Evolutionary conservation across 495 filamentous ascomycete species (phyloP).

Genomic region (Penicillium paradoxum): DNA sequence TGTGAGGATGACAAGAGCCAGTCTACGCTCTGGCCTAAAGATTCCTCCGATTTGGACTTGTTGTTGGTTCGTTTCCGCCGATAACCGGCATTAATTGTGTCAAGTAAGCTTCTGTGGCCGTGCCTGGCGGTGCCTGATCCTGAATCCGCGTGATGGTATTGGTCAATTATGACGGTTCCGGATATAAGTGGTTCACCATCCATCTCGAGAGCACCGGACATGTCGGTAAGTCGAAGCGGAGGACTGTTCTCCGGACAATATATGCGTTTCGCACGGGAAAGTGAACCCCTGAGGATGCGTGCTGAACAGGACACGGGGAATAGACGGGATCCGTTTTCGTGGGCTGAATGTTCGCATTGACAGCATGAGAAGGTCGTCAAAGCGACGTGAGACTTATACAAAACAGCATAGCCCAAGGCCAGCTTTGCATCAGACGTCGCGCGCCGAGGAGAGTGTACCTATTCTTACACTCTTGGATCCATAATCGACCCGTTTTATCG

Average conservation of each 20-base stretch:
- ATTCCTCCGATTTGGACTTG: constrained; percentile 11
- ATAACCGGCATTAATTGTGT: constrained; percentile 15
- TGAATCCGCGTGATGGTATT: neutral
- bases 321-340: neutral
- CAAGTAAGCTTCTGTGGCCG: neutral
- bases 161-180: constrained; percentile 3
- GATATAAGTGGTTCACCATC: neutral
- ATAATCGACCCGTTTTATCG: too few relatives aligned
- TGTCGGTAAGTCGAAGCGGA: neutral
- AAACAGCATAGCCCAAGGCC: too few relatives aligned
- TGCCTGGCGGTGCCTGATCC: neutral
- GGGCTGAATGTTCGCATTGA: neutral
- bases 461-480: too few relatives aligned
- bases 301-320: neutral
- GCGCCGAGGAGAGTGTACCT: too few relatives aligned
- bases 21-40: neutral
- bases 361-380: neutral
- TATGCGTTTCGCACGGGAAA: neutral
- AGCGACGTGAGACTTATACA: neutral
- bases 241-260: constrained; percentile 3
- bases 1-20: constrained; percentile 5
- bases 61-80: constrained; percentile 7
- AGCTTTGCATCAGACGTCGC: too few relatives aligned
- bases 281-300: neutral
- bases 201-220: neutral